A percentile compares a stretch with the other conserved stretches of the same genome.
These are phyloP conservation scores for Pichia gijzeniarum DNA, from an alignment of 805 yeast species.

Conservation along the genomic window DNA sequence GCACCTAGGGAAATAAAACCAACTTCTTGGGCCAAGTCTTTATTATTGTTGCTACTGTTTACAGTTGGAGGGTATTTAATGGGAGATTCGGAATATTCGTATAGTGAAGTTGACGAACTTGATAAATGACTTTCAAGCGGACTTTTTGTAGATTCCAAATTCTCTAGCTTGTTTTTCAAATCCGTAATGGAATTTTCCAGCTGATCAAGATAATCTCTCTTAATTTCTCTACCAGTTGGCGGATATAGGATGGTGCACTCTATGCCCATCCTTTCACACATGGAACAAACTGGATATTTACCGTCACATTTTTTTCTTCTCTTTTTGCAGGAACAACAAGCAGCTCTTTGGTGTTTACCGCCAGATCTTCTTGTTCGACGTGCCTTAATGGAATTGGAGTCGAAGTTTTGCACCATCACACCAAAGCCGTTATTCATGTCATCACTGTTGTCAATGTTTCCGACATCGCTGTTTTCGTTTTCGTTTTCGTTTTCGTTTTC, in stretches of 20 bases:
- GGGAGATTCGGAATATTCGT: neutral
- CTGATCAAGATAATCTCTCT: slow-evolving; percentile 39
- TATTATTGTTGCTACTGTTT: slow-evolving; percentile 5
- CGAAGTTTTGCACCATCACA: too few species aligned
- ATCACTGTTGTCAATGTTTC: too few species aligned
- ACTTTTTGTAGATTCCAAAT: neutral
- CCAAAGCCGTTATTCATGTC: too few species aligned
- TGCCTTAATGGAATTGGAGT: neutral
- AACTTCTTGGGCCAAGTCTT: slow-evolving; percentile 25
- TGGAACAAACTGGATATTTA: slow-evolving; percentile 40
- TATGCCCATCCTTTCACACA: slow-evolving; percentile 34
- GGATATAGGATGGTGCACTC: slow-evolving; percentile 44
- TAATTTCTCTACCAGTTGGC: slow-evolving; percentile 41
- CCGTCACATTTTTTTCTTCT: slow-evolving; percentile 49
- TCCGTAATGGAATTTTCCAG: slow-evolving; percentile 33
- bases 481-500: too few species aligned
- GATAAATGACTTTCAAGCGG: neutral
- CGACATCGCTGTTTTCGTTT: too few species aligned
- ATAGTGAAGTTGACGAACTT: neutral
- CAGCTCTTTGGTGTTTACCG: slow-evolving; percentile 35
- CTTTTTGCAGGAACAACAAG: slow-evolving; percentile 44
- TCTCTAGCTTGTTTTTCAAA: slow-evolving; percentile 2
- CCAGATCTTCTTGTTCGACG: slow-evolving; percentile 1
- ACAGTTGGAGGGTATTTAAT: slow-evolving; percentile 3
- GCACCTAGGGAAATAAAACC: slow-evolving; percentile 28